These are phyloP conservation scores for Rhexocercosporidium sp. DNA, from an alignment of 2,329 filamentous ascomycete genomes.

Conservation along the genomic window DNA sequence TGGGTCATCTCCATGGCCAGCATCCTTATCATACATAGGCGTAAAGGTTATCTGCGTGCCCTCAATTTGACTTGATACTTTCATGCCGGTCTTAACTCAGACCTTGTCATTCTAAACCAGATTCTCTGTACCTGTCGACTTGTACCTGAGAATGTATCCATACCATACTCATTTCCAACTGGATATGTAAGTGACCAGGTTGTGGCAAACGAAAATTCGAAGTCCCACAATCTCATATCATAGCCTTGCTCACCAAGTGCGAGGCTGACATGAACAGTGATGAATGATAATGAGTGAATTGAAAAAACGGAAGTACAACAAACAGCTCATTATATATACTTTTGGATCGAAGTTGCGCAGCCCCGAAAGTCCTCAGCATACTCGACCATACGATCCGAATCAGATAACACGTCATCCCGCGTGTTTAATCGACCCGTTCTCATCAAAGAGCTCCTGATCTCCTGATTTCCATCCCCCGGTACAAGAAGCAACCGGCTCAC, in stretches of 20 bases:
- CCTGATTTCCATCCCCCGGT: constrained; percentile 5
- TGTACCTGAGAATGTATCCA: background rate
- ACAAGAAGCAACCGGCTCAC: constrained; percentile 10
- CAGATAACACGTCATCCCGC: background rate
- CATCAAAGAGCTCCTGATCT: constrained; percentile 7
- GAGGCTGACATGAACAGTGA: background rate
- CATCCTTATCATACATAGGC: background rate
- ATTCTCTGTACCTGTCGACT: background rate
- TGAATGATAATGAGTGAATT: too few species aligned
- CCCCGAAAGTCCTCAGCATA: background rate
- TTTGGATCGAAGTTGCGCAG: background rate
- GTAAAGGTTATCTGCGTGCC: background rate
- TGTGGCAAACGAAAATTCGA: background rate
- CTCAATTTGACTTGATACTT: background rate
- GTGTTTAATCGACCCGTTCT: constrained; percentile 10
- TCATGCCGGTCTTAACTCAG: background rate
- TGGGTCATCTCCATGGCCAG: background rate
- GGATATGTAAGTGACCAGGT: too few species aligned
- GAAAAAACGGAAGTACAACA: background rate
- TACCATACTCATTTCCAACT: background rate
- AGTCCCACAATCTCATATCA: background rate
- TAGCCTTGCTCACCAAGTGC: background rate
- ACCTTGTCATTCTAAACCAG: background rate
- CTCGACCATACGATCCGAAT: constrained; percentile 6
- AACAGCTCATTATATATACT: constrained; percentile 8